Evolutionary conservation across 305 asterid species (phyloP), one percentile per base, ranked within the genome.

Genomic region (Fraxinus baroniana): DNA sequence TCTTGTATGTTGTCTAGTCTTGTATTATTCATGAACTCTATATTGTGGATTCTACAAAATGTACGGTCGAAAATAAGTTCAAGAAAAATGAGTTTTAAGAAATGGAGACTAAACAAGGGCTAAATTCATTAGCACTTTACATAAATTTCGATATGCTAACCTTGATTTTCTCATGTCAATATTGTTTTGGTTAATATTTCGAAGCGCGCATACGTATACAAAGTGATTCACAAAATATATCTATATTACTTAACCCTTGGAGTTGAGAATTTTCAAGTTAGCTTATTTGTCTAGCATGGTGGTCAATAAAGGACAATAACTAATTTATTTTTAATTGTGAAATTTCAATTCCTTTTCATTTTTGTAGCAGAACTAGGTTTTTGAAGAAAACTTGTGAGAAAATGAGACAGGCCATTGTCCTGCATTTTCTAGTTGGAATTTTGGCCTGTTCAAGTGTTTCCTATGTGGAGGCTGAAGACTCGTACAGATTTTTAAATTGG

Each of bases 401-500:
- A 82, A 91, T 90, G 94, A 86, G 85, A 75, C 64, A 74, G 46
- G 87, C 88, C 84, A 83, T 88, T 17, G 9, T 82, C 80, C 84
- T 88, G 76, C 85, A 76, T 9, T 36, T 82, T 81, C 79, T 83
- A 22, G 60, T 91, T 30, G 92, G 87, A 81, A 64, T 86, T 74
- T 80, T 88, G 89, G 88, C 89, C 77, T 90, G 78, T 73, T 85
- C 86, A 84, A 71, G 82, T 35, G 77, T 83, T 74, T 83, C 80
- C 4, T 7, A 52, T 5, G 89, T 91, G 33, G 52, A 77, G 55
- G 94, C 94, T 17, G 97, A 93, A 80, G 97, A 93, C 86, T 89
- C 94, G 0, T 91, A 89, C 72, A 90, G 87, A 4, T 90, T 80
- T 82, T 80, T 85, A 5, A 82, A 88, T 20, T 94, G 95, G 97